phyloP scores from a whole-genome alignment of 305 asterid species.

The Solanum aculeatissimum region DNA sequence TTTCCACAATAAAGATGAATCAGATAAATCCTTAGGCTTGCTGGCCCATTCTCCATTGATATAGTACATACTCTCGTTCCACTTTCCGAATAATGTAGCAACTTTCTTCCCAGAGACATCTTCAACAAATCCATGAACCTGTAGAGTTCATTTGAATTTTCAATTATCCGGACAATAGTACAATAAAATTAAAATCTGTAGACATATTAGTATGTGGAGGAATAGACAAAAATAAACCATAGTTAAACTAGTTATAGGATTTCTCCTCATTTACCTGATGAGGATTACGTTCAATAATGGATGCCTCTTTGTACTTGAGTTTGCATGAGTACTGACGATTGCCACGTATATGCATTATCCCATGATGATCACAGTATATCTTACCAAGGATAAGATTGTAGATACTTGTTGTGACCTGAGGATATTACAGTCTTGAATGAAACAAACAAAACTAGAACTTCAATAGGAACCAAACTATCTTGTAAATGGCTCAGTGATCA shows the following conservation, averaged over 20 bases:
- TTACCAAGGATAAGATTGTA: slow-evolving; percentile 85
- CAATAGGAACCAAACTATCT: neutral
- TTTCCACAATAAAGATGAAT: slow-evolving; percentile 60
- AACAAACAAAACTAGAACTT: neutral
- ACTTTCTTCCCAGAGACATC: slow-evolving; percentile 49
- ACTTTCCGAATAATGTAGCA: slow-evolving; percentile 72
- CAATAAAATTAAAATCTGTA: neutral
- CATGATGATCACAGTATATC: slow-evolving; percentile 87
- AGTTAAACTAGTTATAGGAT: neutral
- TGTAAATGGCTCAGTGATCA: neutral
- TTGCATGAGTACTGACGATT: slow-evolving; percentile 79
- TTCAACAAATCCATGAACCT: slow-evolving; percentile 89
- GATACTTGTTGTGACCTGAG: slow-evolving; percentile 86
- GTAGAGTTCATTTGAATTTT: slow-evolving; percentile 13
- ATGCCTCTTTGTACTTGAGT: slow-evolving; percentile 92
- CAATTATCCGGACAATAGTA: neutral
- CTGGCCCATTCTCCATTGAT: slow-evolving; percentile 47
- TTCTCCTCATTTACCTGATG: slow-evolving; percentile 55
- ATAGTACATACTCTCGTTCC: slow-evolving; percentile 77
- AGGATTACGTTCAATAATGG: slow-evolving; percentile 87
- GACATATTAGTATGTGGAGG: neutral
- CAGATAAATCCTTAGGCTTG: slow-evolving; percentile 37
- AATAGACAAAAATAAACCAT: neutral
- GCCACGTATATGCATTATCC: slow-evolving; percentile 75
- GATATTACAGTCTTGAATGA: neutral